phyloP scores from a whole-genome alignment of 106 monocot species.

The Allium cepa region DNA sequence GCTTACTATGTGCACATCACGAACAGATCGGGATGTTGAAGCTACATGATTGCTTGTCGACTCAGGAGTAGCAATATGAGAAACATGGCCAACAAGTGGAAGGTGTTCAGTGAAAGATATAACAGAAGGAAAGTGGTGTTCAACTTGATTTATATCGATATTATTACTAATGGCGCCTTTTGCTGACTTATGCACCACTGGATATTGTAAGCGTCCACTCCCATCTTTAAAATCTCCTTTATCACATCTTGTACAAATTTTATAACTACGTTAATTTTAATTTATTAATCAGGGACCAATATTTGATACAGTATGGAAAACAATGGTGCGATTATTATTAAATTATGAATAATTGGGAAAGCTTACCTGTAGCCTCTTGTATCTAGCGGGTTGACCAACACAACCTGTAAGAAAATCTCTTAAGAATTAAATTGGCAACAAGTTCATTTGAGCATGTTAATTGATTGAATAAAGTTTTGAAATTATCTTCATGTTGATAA shows the following conservation, averaged over 20 bases:
- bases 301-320: background rate
- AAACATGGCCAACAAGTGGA: slow-evolving; percentile 47
- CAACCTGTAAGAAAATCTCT: background rate
- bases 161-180: slow-evolving; percentile 1
- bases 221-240: slow-evolving; percentile 4
- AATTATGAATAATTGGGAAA: background rate
- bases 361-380: background rate
- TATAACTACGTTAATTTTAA: background rate
- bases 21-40: slow-evolving; percentile 34
- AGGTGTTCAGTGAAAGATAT: slow-evolving; percentile 54
- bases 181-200: background rate
- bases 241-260: background rate
- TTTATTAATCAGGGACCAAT: background rate
- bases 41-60: slow-evolving; percentile 22
- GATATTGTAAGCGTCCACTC: background rate
- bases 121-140: slow-evolving; percentile 45
- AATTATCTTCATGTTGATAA: background rate
- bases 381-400: background rate
- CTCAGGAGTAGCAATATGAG: slow-evolving; percentile 42
- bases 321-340: background rate
- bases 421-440: background rate
- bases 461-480: background rate
- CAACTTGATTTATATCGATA: slow-evolving; percentile 27
- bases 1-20: slow-evolving; percentile 84
- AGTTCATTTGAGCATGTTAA: background rate